Evolutionary conservation across 768 basidiomycete species (phyloP), one percentile per base, ranked within the genome.

Genomic region (Mycena amicta): DNA sequence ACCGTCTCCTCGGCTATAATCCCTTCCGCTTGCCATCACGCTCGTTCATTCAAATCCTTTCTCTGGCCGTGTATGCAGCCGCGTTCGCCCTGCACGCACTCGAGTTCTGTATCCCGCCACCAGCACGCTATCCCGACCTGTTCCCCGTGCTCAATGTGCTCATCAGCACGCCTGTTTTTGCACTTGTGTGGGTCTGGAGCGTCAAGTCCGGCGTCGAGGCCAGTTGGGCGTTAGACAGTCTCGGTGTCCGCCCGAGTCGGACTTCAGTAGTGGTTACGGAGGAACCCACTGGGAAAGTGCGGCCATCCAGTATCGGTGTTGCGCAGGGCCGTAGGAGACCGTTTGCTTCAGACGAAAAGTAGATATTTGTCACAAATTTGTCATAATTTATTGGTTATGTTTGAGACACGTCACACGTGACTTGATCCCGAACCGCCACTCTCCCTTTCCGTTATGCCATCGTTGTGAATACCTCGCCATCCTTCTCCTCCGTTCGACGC

Each of bases 141-240:
- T 97, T 84, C 69, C 76, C 89, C 0, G 93, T 95, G 1, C 76
- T 94, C 37, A 98, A 97, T 70, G 86, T 94, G 2, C 81, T 93
- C 16, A 68, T 95, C 45, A 86, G 88, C 67, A 89, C 88, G 1
- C 88, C 86, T 1, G 85, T 96, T 18, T 96, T 98, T 69, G 82
- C 78, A 5, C 70, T 92, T 27, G 79, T 83, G n/a, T 98, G 92
- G 92, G 67, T 94, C 16, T 97, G 93, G 93, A 92, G 90, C 50
- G 85, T 93, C 70, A 89, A 87, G 63, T 87, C 90, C 47, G 83
- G 89, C 22, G 69, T 94, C 23, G 87, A 95, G 66, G 87, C 87
- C 33, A 77, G 84, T 8, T 96, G 94, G 95, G 90, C 88, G 13
- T 69, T 91, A 11, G 83, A 84, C 4, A 88, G 88, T 0, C 72